Evolutionary conservation across 805 yeast species (phyloP), one percentile per base, ranked within the genome.

Genomic region (Clavispora asparagi): DNA sequence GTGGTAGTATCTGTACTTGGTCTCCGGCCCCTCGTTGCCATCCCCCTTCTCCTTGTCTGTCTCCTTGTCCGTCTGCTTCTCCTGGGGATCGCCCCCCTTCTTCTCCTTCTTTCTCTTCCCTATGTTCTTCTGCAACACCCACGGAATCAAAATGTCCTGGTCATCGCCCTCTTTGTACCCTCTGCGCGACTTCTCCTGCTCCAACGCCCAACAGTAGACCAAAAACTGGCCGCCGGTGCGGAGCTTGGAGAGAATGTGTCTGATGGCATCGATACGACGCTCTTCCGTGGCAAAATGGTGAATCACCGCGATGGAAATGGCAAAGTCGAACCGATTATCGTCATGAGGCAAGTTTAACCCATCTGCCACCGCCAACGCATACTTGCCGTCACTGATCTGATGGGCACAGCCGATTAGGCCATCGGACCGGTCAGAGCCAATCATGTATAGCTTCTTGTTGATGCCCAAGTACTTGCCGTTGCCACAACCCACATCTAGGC

Each of bases 401-500:
- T 67, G 65, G 0, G 91, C 94, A 65, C 89, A 86, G 14, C 62
- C 64, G 11, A 86, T 74, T 33, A 87, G 65, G 0, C 92, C 91
- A 40, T 77, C 78, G 1, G 94, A 86, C 44, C 85, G 73, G 51
- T 85, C 92, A 44, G 75, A 80, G 35, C 97, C 98, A 14, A 92
- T 62, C 27, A 91, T 74, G 57, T 63, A 83, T 4, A 92, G 63
- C 39, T 85, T 74, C 8, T 76, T 71, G 63, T 92, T 91, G 11
- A 90, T 77, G 1, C 77, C 77, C 36, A 92, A 63, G 61, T 94
- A 94, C 61, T 94, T 94, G 2, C 99, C 99, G 62, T 94, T 94
- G 3, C 99, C 99, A 64, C 98, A 92, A 0, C 99, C 99, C 17
- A 92, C 88, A 67, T 94, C 99, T 27, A 90, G 73, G 1, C 99